Evolutionary conservation across 805 yeast species (phyloP).

Genomic region (Yarrowia osloensis): DNA sequence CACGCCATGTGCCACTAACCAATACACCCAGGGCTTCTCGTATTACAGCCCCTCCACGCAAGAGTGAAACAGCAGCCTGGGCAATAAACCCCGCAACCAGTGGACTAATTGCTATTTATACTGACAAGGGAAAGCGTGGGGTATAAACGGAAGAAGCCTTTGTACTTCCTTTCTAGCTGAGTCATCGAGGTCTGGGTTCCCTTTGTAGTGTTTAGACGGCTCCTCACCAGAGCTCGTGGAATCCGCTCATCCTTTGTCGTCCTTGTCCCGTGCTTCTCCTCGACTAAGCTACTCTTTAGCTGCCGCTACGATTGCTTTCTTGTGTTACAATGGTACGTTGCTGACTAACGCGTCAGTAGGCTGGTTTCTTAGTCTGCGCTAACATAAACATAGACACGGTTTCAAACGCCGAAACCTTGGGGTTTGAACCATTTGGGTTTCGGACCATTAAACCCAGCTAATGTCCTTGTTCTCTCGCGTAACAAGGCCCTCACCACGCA

Average conservation of each 20-base stretch:
- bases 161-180: background rate
- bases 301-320: background rate
- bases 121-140: background rate
- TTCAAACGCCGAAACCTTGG: constrained; percentile 19
- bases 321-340: background rate
- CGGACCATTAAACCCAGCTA: background rate
- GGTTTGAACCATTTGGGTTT: background rate
- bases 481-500: background rate
- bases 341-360: background rate
- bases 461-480: background rate
- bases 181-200: background rate
- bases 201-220: constrained; percentile 1
- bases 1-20: too few relatives aligned
- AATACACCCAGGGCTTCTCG: too few relatives aligned
- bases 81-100: background rate
- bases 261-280: background rate
- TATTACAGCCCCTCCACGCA: background rate
- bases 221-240: background rate
- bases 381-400: background rate
- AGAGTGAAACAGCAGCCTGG: background rate
- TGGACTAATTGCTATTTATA: background rate
- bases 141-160: background rate
- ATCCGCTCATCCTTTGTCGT: background rate
- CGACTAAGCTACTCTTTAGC: background rate
- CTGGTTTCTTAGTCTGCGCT: background rate